Percentiles rank a stretch among this genome's conserved stretches.
phyloP scores from a whole-genome alignment of 2,329 filamentous ascomycete genomes.

The Paecilomyces dactylethromorphus region DNA sequence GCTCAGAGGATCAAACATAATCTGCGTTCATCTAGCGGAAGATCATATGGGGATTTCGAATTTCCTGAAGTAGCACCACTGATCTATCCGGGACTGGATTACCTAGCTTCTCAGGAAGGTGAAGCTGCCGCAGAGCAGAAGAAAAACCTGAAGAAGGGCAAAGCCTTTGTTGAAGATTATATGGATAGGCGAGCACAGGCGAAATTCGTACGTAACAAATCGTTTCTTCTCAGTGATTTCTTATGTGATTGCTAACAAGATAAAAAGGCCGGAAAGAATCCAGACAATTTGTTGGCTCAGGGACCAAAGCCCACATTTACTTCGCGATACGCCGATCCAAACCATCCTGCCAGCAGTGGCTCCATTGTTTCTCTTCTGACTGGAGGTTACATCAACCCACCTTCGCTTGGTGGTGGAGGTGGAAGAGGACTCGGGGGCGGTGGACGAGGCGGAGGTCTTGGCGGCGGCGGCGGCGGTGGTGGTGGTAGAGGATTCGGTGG shows the following conservation, averaged over 20 bases:
- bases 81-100: constrained; percentile 42
- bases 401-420: not conserved
- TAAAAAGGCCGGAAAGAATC: constrained; percentile 31
- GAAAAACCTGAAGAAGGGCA: constrained; percentile 11
- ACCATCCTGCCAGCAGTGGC: constrained; percentile 45
- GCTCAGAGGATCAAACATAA: constrained; percentile 22
- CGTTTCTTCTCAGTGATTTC: not conserved
- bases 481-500: not conserved
- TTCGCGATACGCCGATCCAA: constrained; percentile 45
- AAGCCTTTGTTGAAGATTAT: constrained; percentile 41
- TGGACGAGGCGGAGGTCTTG: constrained; percentile 3
- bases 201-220: constrained; percentile 30
- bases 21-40: constrained; percentile 31
- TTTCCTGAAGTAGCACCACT: constrained; percentile 44
- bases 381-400: constrained; percentile 33
- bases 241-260: not conserved
- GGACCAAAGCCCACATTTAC: constrained; percentile 32
- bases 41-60: constrained; percentile 33
- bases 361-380: constrained; percentile 41
- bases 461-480: not conserved
- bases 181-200: constrained; percentile 45
- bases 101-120: constrained; percentile 8
- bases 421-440: constrained; percentile 9
- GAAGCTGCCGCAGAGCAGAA: constrained; percentile 9
- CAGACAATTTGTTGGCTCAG: constrained; percentile 30